phyloP scores from a whole-genome alignment of 2,329 filamentous ascomycete species.

The Clarireedia homoeocarpa region DNA sequence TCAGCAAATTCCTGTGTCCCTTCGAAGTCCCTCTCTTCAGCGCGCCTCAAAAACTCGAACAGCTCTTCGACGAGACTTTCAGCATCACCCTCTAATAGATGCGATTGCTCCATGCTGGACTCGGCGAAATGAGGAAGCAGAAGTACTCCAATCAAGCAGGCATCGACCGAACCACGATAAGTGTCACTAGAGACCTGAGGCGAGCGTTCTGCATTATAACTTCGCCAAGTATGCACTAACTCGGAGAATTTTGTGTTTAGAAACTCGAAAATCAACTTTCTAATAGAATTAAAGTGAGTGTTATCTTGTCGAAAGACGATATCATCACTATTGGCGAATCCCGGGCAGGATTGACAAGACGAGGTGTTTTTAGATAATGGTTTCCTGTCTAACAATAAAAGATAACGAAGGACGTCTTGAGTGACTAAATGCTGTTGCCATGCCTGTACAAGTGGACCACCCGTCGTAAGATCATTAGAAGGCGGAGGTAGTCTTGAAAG shows the following conservation, averaged over 20 bases:
- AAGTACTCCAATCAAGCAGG: slow-evolving; percentile 23
- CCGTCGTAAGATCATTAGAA: slow-evolving; percentile 11
- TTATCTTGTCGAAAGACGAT: slow-evolving; percentile 18
- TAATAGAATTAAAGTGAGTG: slow-evolving; percentile 21
- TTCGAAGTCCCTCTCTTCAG: slow-evolving; percentile 11
- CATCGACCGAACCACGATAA: slow-evolving; percentile 23
- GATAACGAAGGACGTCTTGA: slow-evolving; percentile 42
- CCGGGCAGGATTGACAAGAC: slow-evolving; percentile 21
- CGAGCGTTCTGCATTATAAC: slow-evolving; percentile 16
- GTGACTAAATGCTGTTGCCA: slow-evolving; percentile 30
- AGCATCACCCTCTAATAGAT: slow-evolving; percentile 15
- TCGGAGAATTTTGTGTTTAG: slow-evolving; percentile 23
- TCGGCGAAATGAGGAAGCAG: slow-evolving; percentile 21
- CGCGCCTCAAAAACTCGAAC: slow-evolving; percentile 16
- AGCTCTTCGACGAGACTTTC: slow-evolving; percentile 16
- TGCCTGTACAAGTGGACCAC: slow-evolving; percentile 25
- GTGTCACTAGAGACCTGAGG: slow-evolving; percentile 23
- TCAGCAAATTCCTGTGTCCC: slow-evolving; percentile 17
- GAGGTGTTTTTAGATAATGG: neutral
- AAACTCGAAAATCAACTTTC: slow-evolving; percentile 27
- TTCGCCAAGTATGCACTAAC: slow-evolving; percentile 23
- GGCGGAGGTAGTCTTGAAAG: slow-evolving; percentile 17
- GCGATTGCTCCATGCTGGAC: slow-evolving; percentile 12
- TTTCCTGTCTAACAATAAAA: slow-evolving; percentile 41
- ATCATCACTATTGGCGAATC: slow-evolving; percentile 6